A percentile compares a stretch with the other conserved stretches of the same genome.
Conservation (phyloP, 2,329 filamentous ascomycete genomes). For the Graphilbum fragrans region DNA sequence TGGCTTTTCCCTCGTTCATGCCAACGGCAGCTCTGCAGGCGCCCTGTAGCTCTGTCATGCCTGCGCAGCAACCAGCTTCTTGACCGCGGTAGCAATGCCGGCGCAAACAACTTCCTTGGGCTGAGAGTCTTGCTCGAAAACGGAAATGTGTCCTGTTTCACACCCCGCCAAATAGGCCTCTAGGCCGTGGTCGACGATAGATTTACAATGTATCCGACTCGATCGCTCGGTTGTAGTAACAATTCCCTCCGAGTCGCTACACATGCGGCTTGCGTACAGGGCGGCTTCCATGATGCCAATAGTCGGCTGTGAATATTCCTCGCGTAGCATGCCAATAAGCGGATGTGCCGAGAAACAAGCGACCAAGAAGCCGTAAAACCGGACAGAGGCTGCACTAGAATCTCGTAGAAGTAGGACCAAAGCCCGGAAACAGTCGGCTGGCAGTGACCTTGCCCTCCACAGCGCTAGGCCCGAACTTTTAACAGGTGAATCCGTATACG, state of each 20-base stretch:
- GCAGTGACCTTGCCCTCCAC: constrained; percentile 37
- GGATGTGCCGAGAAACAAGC: constrained; percentile 36
- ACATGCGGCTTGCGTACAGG: constrained; percentile 32
- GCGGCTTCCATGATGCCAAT: constrained; percentile 39
- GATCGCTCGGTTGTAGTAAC: constrained; percentile 22
- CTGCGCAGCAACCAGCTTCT: constrained; percentile 30
- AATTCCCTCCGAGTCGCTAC: constrained; percentile 32
- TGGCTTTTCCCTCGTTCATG: constrained; percentile 24
- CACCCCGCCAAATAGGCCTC: constrained; percentile 28
- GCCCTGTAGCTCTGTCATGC: constrained; percentile 31
- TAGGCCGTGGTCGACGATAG: constrained; percentile 27
- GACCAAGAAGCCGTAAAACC: constrained; percentile 34
- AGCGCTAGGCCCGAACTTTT: constrained; percentile 32
- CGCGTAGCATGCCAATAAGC: constrained; percentile 30
- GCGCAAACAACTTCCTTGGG: constrained; percentile 24
- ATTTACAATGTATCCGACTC: constrained; percentile 1
- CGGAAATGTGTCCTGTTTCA: constrained; percentile 23
- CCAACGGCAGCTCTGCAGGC: constrained; percentile 31
- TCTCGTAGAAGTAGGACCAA: constrained; percentile 23
- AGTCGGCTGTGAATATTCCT: constrained; percentile 29
- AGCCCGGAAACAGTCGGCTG: constrained; percentile 30
- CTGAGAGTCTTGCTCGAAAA: constrained; percentile 29
- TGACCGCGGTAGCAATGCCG: constrained; percentile 24
- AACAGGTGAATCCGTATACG: constrained; percentile 36
- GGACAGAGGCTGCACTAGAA: constrained; percentile 12